A percentile compares a stretch with the other conserved stretches of the same genome.
Evolutionary conservation across 208 protist genomes (phyloP).

Genomic region (Trypanosoma lewisi): DNA sequence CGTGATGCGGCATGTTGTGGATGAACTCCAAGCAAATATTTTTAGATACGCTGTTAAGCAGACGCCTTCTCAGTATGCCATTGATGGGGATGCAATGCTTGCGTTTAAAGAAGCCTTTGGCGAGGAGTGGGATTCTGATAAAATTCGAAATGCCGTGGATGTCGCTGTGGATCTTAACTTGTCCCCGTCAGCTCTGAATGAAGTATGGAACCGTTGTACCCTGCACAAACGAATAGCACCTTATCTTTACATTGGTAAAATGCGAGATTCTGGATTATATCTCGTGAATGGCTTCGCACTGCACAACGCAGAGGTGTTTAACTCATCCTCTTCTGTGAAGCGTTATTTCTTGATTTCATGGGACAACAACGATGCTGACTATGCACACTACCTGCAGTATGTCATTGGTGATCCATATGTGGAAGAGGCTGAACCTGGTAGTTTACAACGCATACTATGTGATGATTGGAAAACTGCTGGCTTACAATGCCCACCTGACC

Average conservation of each 20-base stretch:
- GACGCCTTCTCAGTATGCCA: conserved; percentile 30
- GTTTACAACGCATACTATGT: conserved; percentile 25
- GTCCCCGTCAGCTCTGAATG: conserved; percentile 26
- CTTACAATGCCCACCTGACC: conserved; percentile 25
- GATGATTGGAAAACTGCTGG: conserved; percentile 29
- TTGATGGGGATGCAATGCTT: conserved; percentile 15
- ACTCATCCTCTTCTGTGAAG: conserved; percentile 32
- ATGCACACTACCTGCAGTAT: conserved; percentile 21
- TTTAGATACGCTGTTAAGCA: conserved; percentile 50
- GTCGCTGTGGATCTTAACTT: conserved; percentile 32
- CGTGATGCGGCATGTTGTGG: conserved; percentile 29
- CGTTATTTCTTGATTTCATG: conserved; percentile 49
- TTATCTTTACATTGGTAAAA: conserved; percentile 40
- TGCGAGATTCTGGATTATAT: conserved; percentile 28
- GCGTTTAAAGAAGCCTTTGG: conserved; percentile 26
- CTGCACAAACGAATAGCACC: conserved; percentile 27
- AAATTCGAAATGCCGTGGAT: conserved; percentile 34
- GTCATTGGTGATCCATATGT: conserved; percentile 42
- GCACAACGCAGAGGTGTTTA: conserved; percentile 38
- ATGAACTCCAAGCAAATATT: conserved; percentile 36
- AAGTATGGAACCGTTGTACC: conserved; percentile 34
- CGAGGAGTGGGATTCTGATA: conserved; percentile 21
- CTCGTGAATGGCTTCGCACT: conserved; percentile 62
- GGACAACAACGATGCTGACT: conserved; percentile 16
- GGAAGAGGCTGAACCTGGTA: conserved; percentile 21